These are phyloP conservation scores for Neurospora discreta DNA, from an alignment of 495 filamentous ascomycete species.

Conservation along the genomic window DNA sequence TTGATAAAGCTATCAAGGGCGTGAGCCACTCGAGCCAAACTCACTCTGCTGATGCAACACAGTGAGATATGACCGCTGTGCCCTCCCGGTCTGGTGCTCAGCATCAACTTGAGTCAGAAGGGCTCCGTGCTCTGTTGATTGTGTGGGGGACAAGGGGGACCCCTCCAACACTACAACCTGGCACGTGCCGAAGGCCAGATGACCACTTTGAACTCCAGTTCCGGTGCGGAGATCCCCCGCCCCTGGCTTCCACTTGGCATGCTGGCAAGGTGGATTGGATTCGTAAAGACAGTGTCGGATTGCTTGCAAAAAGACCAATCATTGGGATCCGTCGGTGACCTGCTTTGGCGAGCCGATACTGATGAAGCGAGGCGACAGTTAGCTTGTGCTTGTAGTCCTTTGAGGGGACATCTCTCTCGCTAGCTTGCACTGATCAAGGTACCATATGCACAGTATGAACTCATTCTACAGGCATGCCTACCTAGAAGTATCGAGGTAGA, in stretches of 20 bases:
- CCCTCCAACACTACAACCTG: background rate
- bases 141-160: background rate
- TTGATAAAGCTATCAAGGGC: background rate
- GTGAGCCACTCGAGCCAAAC: background rate
- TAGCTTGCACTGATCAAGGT: background rate
- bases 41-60: background rate
- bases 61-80: background rate
- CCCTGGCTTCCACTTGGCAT: conserved; percentile 3
- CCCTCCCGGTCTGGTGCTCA: background rate
- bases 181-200: conserved; percentile 12
- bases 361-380: background rate
- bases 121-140: background rate
- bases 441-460: background rate
- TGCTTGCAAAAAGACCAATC: background rate
- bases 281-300: background rate
- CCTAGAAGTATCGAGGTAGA: background rate
- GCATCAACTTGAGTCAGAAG: background rate
- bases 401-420: background rate
- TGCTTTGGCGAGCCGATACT: background rate
- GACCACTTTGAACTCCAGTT: conserved; percentile 6
- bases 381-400: background rate
- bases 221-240: conserved; percentile 4
- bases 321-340: background rate
- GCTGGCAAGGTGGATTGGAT: conserved; percentile 2
- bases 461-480: background rate